Evolutionary conservation across 2,329 filamentous ascomycete genomes (phyloP).

Genomic region (Talaromyces pinophilus): DNA sequence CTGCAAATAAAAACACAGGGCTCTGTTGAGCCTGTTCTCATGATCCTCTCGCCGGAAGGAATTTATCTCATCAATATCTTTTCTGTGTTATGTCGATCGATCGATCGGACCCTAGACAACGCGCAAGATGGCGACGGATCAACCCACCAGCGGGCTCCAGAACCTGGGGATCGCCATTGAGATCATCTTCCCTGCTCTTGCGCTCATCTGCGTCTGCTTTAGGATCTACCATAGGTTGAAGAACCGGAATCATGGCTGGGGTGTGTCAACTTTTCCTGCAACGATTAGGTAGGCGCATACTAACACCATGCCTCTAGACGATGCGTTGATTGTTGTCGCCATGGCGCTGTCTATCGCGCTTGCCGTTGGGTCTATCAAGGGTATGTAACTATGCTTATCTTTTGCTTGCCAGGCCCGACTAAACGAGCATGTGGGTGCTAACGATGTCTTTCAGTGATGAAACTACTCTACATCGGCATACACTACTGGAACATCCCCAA

Average conservation of each 20-base stretch:
- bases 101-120: not conserved
- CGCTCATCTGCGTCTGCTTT: constrained; percentile 2
- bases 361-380: constrained; percentile 4
- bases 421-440: too few relatives aligned
- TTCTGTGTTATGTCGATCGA: not conserved
- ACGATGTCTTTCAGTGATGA: not conserved
- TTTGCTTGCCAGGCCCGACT: not conserved
- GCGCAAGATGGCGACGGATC: too few relatives aligned
- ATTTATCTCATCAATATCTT: not conserved
- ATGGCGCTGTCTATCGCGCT: constrained; percentile 8
- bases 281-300: not conserved
- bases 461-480: constrained; percentile 2
- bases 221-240: constrained; percentile 2
- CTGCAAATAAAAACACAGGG: not conserved
- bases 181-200: not conserved
- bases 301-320: constrained; percentile 6
- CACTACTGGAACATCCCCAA: constrained; percentile 8
- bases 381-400: not conserved
- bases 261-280: not conserved
- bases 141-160: constrained; percentile 1
- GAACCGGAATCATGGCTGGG: constrained; percentile 8
- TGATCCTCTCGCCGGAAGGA: not conserved
- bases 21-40: not conserved
- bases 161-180: constrained; percentile 9
- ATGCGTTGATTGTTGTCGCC: constrained; percentile 7